phyloP scores from a whole-genome alignment of 1,284 basidiomycete species.

The Trichosporon coremiiforme region DNA sequence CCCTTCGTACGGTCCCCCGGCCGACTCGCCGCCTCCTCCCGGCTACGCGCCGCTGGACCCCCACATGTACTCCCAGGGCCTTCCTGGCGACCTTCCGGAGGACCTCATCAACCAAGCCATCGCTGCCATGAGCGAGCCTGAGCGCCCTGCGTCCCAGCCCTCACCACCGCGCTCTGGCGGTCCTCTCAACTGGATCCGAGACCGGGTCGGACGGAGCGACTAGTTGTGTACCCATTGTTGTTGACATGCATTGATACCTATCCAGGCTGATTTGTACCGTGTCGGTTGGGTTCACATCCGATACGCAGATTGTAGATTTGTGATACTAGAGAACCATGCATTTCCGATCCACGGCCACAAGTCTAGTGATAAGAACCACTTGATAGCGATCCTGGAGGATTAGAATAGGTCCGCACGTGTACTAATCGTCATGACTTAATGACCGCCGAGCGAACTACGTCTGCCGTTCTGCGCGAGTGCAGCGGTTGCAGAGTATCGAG shows the following conservation, averaged over 20 bases:
- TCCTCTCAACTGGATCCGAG: constrained; percentile 10
- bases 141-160: not conserved
- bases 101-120: constrained; percentile 56
- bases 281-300: too few relatives aligned
- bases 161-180: constrained; percentile 1
- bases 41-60: constrained; percentile 57
- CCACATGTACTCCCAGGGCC: constrained; percentile 53
- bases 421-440: too few relatives aligned
- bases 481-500: not conserved
- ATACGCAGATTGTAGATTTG: not conserved
- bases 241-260: constrained; percentile 14
- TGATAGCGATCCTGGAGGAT: not conserved
- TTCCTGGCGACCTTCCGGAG: constrained; percentile 56
- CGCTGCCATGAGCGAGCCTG: constrained; percentile 47
- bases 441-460: not conserved
- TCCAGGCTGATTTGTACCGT: not conserved
- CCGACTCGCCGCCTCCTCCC: constrained; percentile 47
- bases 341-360: not conserved
- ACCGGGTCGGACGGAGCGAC: constrained; percentile 8
- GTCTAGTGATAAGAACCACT: too few relatives aligned
- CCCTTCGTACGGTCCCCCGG: constrained; percentile 29
- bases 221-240: constrained; percentile 18
- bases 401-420: not conserved
- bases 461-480: not conserved
- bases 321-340: constrained; percentile 12